These are phyloP conservation scores for Jacaranda copaia DNA, from an alignment of 257 asterid genomes.

Conservation along the genomic window DNA sequence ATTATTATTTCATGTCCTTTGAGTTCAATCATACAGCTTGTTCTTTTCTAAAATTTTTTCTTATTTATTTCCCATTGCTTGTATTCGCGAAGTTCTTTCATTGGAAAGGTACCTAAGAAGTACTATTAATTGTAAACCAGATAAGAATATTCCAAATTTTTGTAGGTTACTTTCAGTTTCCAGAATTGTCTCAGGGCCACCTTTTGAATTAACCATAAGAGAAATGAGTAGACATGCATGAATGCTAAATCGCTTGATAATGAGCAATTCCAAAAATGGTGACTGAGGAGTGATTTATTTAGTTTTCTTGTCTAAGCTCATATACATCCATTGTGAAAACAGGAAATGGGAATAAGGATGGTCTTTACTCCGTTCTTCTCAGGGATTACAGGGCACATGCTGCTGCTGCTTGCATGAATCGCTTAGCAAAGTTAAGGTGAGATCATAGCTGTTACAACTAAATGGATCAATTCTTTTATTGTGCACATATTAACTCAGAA, in stretches of 20 bases:
- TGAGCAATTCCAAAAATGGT: constrained; percentile 8
- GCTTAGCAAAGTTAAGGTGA: constrained; percentile 94
- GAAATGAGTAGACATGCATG: constrained; percentile 14
- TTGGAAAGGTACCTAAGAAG: neutral
- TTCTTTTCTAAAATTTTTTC: neutral
- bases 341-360: constrained; percentile 98
- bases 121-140: neutral
- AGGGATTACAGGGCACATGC: constrained; percentile 91
- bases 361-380: constrained; percentile 91
- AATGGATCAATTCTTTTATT: constrained; percentile 22
- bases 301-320: constrained; percentile 23
- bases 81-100: constrained; percentile 17
- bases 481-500: constrained; percentile 4
- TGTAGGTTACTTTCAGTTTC: too few relatives aligned
- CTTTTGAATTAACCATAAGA: constrained; percentile 14
- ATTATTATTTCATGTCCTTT: neutral
- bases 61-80: neutral
- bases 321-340: constrained; percentile 37
- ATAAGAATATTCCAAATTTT: neutral
- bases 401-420: constrained; percentile 96
- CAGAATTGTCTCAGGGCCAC: too few relatives aligned
- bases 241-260: constrained; percentile 23
- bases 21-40: neutral
- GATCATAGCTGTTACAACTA: constrained; percentile 23
- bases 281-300: constrained; percentile 9